Base-by-base conservation (phyloP, 2,329 filamentous ascomycete genomes). In the Alternaria infectoria region DNA sequence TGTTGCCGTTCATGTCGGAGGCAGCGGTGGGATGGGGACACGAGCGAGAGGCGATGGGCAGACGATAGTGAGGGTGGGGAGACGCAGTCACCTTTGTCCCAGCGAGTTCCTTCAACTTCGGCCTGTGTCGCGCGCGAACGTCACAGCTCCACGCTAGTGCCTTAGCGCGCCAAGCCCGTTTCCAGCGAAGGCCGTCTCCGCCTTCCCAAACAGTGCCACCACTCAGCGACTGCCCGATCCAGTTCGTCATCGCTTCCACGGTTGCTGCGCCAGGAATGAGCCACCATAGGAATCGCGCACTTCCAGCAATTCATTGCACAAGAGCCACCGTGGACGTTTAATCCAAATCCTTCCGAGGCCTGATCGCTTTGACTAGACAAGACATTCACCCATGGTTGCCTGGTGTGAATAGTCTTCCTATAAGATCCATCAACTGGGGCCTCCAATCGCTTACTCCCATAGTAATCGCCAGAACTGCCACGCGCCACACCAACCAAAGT, bases 1-100 rank as follows among this genome's bases (percentile, higher is more conserved):
- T 71, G 44, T 65, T 63, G 32, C 60, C 65, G 65, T 71, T 73
- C 68, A 69, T 73, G 61, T 43, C 49, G 65, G 68, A 32, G 46
- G 62, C 59, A 58, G 47, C 15, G 54, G 52, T 50, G 52, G 26
- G 47, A 61, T 56, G 59, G 26, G 73, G 59, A 69, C 66, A 54
- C 77, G 73, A 30, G 73, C 69, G 64, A 72, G 66, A 65, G 57
- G 30, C 36, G 30, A 68, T 17, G 77, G 77, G 77, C 79, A 56
- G 77, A 74, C 54, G 56, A 54, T 43, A 63, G 51, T 54, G 54
- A 61, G 32, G 43, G 64, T 50, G 54, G 25, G 49, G 50, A 60
- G 65, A 62, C 59, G 26, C 52, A 32, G 59, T 49, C 49, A 57
- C 61, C 64, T 60, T 60, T 64, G 57, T 59, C 54, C 47, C 56